Evolutionary conservation across 805 yeast genomes (phyloP).

Genomic region (Huiozyma naganishii): DNA sequence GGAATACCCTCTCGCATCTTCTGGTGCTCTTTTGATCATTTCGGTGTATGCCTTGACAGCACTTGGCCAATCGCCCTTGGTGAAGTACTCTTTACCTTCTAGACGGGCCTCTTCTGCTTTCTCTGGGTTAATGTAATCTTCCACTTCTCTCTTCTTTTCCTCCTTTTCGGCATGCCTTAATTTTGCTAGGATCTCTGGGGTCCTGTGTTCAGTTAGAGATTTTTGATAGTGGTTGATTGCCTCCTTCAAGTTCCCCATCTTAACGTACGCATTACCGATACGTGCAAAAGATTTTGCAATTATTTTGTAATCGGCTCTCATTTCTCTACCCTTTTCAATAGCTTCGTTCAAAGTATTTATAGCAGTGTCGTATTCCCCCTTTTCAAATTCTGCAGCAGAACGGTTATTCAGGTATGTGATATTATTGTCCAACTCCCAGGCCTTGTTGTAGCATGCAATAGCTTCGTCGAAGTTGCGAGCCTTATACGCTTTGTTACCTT

Average conservation of each 20-base stretch:
- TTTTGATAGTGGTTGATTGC: conserved; percentile 78
- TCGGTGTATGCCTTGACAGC: conserved; percentile 93
- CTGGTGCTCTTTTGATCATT: conserved; percentile 94
- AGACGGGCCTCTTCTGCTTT: conserved; percentile 93
- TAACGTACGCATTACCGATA: conserved; percentile 72
- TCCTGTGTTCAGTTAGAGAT: conserved; percentile 93
- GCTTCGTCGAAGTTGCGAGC: conserved; percentile 87
- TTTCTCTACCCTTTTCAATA: conserved; percentile 78
- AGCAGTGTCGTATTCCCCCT: conserved; percentile 81
- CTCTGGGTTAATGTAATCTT: conserved; percentile 74
- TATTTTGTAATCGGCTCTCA: conserved; percentile 82
- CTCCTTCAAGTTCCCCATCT: conserved; percentile 55
- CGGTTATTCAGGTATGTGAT: conserved; percentile 91
- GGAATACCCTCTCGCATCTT: conserved; percentile 91
- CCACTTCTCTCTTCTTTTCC: conserved; percentile 65
- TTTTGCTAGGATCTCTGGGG: conserved; percentile 83
- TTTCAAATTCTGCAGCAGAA: conserved; percentile 96
- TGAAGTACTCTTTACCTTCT: conserved; percentile 80
- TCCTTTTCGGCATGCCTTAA: conserved; percentile 81
- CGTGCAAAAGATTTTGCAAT: conserved; percentile 92
- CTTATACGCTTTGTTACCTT: conserved; percentile 83
- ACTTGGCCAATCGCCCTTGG: conserved; percentile 89
- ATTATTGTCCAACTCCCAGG: conserved; percentile 73
- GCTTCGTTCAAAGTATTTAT: conserved; percentile 74
- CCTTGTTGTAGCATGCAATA: conserved; percentile 71